A percentile compares a stretch with the other conserved stretches of the same genome.
Conservation (phyloP, 1,284 basidiomycete genomes). For the Lentinula novae-zelandiae region DNA sequence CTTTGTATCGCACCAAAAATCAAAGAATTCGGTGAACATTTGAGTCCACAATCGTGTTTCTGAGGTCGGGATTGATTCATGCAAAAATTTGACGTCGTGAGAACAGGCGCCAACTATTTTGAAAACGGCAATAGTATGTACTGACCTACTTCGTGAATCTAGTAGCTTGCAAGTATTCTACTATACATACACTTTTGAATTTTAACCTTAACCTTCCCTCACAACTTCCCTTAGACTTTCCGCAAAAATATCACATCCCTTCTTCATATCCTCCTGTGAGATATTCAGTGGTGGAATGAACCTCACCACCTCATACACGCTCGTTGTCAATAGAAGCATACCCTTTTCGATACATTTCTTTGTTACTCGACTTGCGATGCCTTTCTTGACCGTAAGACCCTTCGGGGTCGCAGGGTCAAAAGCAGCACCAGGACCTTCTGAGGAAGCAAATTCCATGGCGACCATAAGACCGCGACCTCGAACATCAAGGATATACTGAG, state of each 20-base stretch:
- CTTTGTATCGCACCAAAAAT: too few species aligned
- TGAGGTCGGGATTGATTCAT: too few species aligned
- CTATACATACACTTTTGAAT: too few species aligned
- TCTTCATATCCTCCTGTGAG: conserved; percentile 35
- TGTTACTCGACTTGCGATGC: conserved; percentile 73
- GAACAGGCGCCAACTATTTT: too few species aligned
- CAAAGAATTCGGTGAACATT: too few species aligned
- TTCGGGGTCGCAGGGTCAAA: conserved; percentile 39
- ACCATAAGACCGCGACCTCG: conserved; percentile 81
- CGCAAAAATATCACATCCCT: conserved; percentile 39
- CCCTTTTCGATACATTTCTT: conserved; percentile 82
- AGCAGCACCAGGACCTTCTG: conserved; percentile 34
- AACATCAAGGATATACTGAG: conserved; percentile 66
- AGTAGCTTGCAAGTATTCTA: too few species aligned
- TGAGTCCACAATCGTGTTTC: too few species aligned
- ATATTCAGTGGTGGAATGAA: conserved; percentile 45
- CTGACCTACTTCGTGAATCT: too few species aligned
- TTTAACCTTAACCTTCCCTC: conserved; percentile 21
- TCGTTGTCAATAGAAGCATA: conserved; percentile 77
- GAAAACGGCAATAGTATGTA: too few species aligned
- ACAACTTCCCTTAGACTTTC: conserved; percentile 41
- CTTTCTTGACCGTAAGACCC: conserved; percentile 31
- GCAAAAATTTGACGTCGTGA: too few species aligned
- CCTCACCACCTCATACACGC: conserved; percentile 68
- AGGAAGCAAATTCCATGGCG: conserved; percentile 75